Conservation (phyloP, 352 stramenopile species). For the Pythium utonaiense region DNA sequence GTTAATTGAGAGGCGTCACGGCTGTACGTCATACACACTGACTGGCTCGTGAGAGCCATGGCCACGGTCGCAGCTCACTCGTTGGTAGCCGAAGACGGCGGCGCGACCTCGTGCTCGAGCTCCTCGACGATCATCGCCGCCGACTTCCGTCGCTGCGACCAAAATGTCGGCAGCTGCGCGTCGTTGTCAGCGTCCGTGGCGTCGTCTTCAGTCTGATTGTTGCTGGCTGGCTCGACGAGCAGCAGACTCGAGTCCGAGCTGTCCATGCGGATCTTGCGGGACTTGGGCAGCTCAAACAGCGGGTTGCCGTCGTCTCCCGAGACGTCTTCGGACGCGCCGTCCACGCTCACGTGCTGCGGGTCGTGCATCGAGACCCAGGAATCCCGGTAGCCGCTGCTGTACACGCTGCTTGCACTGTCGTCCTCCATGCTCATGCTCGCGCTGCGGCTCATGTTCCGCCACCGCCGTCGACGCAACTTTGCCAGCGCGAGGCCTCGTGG, state of each 20-base stretch:
- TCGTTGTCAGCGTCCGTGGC: background rate
- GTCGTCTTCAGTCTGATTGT: slow-evolving; percentile 22
- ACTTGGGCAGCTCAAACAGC: slow-evolving; percentile 14
- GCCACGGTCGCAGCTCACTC: background rate
- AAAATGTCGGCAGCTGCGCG: background rate
- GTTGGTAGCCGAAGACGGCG: background rate
- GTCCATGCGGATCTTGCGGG: slow-evolving; percentile 6
- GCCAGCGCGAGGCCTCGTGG: background rate
- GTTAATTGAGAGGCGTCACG: slow-evolving; percentile 9
- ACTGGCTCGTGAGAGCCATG: background rate
- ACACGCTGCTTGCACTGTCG: slow-evolving; percentile 22
- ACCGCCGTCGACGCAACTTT: slow-evolving; percentile 5
- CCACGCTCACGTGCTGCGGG: slow-evolving; percentile 5
- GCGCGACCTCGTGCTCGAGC: slow-evolving; percentile 6
- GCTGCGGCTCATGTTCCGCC: slow-evolving; percentile 18
- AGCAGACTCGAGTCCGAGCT: slow-evolving; percentile 6
- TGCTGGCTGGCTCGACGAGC: slow-evolving; percentile 7
- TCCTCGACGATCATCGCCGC: slow-evolving; percentile 20
- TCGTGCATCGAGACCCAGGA: slow-evolving; percentile 21
- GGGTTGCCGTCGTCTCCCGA: slow-evolving; percentile 11
- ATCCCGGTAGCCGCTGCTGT: slow-evolving; percentile 22
- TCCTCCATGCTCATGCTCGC: slow-evolving; percentile 22
- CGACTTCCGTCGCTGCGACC: slow-evolving; percentile 10
- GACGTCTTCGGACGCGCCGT: slow-evolving; percentile 10
- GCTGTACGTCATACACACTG: background rate